Conservation (phyloP, 2,329 filamentous ascomycete species). For the Ophiostoma triangulosporum region DNA sequence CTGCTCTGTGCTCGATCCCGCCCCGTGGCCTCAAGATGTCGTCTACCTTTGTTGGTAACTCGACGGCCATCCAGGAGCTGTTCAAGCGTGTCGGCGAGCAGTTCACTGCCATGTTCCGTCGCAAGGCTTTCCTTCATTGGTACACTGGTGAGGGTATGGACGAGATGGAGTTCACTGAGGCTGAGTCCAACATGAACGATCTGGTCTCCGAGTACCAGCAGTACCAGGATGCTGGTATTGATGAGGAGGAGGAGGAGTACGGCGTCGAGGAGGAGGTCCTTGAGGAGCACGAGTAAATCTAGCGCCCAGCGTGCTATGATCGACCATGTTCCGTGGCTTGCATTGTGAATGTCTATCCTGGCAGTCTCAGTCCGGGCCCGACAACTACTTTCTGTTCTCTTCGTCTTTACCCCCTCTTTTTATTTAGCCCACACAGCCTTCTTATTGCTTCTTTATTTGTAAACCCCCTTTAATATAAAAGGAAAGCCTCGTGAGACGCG, state of each 20-base stretch:
- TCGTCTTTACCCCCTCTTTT: slow-evolving; percentile 6
- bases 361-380: not conserved
- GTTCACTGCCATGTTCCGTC: slow-evolving; percentile 99
- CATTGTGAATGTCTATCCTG: not conserved
- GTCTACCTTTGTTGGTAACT: slow-evolving; percentile 98
- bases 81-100: slow-evolving; percentile 99
- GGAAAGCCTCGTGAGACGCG: not conserved
- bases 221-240: slow-evolving; percentile 97
- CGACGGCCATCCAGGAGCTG: slow-evolving; percentile 98
- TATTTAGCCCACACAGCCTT: slow-evolving; percentile 11
- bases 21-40: slow-evolving; percentile 98
- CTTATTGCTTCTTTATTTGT: slow-evolving; percentile 4
- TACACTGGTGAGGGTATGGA: slow-evolving; percentile 99
- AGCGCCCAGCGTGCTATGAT: not conserved
- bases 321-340: not conserved
- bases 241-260: slow-evolving; percentile 94
- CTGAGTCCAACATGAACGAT: slow-evolving; percentile 99
- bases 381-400: slow-evolving; percentile 4
- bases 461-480: not conserved
- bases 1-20: slow-evolving; percentile 95
- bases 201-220: slow-evolving; percentile 99
- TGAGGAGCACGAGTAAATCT: slow-evolving; percentile 34
- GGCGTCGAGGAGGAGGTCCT: slow-evolving; percentile 73
- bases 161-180: slow-evolving; percentile 99
- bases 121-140: slow-evolving; percentile 99